phyloP scores from a whole-genome alignment of 2,329 filamentous ascomycete species.

The Acephala macrosclerotiorum region DNA sequence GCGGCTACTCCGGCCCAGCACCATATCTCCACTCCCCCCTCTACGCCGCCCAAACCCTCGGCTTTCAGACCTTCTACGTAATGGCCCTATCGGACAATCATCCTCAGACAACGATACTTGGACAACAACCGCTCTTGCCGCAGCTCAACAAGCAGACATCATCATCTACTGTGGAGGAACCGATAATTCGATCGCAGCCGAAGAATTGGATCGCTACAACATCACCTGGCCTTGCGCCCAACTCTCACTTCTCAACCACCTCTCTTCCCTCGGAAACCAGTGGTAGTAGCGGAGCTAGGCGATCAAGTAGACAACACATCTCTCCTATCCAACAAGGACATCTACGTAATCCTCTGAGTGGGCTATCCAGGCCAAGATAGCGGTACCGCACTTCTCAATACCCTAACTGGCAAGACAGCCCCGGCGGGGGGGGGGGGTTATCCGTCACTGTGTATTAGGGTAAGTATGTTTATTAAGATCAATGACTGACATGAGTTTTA shows the following conservation, averaged over 20 bases:
- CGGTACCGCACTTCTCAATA: conserved; percentile 60
- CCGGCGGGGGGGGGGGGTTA: conserved; percentile 61
- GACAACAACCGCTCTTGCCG: conserved; percentile 43
- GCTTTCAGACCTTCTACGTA: conserved; percentile 16
- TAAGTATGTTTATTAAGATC: conserved; percentile 56
- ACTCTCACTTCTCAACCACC: conserved; percentile 56
- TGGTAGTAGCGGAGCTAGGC: conserved; percentile 59
- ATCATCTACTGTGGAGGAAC: conserved; percentile 64
- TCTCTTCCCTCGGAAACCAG: conserved; percentile 53
- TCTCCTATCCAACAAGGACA: conserved; percentile 53
- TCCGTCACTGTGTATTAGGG: conserved; percentile 64
- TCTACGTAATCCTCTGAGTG: conserved; percentile 62
- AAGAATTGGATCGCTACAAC: conserved; percentile 56
- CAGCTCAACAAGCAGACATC: conserved; percentile 54
- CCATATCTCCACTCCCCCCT: conserved; percentile 39
- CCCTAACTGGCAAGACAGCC: conserved; percentile 57
- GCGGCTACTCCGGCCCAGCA: conserved; percentile 27
- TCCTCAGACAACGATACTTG: conserved; percentile 6
- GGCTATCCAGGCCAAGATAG: conserved; percentile 68
- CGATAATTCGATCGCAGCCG: conserved; percentile 59
- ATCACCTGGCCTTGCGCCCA: conserved; percentile 61
- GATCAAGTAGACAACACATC: conserved; percentile 59
- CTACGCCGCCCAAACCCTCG: conserved; percentile 52
- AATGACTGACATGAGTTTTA: conserved; percentile 64
- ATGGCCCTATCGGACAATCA: conserved; percentile 35